Base-by-base conservation (phyloP, 2,329 filamentous ascomycete genomes). In the Talaromyces piceae region DNA sequence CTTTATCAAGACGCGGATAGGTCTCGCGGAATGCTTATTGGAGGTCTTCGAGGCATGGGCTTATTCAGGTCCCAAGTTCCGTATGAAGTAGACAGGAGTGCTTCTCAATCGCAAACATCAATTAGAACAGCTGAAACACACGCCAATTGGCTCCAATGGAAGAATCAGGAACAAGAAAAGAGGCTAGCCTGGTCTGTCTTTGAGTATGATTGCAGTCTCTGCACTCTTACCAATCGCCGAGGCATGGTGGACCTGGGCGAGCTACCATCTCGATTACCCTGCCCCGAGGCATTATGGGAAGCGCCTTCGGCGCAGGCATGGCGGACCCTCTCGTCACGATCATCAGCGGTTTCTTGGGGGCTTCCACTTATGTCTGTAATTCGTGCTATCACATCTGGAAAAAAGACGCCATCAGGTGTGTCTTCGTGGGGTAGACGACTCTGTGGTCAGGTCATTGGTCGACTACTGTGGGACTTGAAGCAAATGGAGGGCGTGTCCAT, bases 341-440 rank as follows among this genome's bases (percentile, higher is more conserved):
- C 41, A n/a, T 41, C 37, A 41, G 8, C 37, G 18, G 16, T 23
- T 9, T 18, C 11, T n/a, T 50, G n/a, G 7, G 41, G 48, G 6
- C 12, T 39, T 12, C 45, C 48, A n/a, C 28, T 50, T 8, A 39
- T 31, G 28, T 12, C 41, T 8, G 41, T 39, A 18, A 12, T 50
- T 3, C 27, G 44, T 27, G 44, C 28, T 27, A 43, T 50, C 3
- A 50, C 44, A 30, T 16, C 28, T 12, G 30, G 48, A 8, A 50
- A 39, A 27, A 22, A 30, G 18, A 4, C 45, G 25, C 48, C 48
- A 3, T 25, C 23, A 22, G 41, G 20, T n/a, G 27, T 50, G 7
- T 50, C 48, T n/a, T 50, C 48, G 5, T 50, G 48, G 48, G 48
- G 48, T 16, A 50, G 33, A 41, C 23, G 48, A 22, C 41, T 50